phyloP scores from a whole-genome alignment of 495 filamentous ascomycete species.

The Xylaria flabelliformis region DNA sequence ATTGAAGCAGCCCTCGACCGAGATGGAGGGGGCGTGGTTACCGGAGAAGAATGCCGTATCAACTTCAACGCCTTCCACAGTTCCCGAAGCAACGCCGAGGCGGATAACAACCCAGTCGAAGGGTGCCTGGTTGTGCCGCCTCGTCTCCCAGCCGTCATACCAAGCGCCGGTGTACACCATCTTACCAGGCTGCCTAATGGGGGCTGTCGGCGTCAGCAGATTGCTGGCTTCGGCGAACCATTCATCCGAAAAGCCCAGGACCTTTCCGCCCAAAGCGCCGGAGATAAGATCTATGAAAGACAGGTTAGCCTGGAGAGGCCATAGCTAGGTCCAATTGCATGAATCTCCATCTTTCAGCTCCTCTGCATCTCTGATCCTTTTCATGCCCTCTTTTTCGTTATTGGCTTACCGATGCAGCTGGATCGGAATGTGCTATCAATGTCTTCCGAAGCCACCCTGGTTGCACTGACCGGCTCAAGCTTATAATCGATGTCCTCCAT shows the following conservation, averaged over 20 bases:
- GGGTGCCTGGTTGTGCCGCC: slow-evolving; percentile 78
- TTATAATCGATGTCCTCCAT: slow-evolving; percentile 51
- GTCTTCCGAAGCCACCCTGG: slow-evolving; percentile 57
- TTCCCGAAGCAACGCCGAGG: slow-evolving; percentile 79
- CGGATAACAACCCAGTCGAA: slow-evolving; percentile 86
- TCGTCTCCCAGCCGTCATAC: slow-evolving; percentile 97
- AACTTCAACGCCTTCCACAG: slow-evolving; percentile 79
- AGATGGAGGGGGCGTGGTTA: slow-evolving; percentile 84
- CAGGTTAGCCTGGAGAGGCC: slow-evolving; percentile 27
- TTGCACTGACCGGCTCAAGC: slow-evolving; percentile 54
- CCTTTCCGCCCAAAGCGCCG: slow-evolving; percentile 70
- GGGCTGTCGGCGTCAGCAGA: slow-evolving; percentile 74
- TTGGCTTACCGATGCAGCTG: slow-evolving; percentile 67
- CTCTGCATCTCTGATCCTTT: not conserved
- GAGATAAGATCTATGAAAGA: slow-evolving; percentile 72
- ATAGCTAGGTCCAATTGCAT: not conserved
- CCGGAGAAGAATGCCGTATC: slow-evolving; percentile 88
- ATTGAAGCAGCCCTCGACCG: slow-evolving; percentile 77
- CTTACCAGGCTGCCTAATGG: slow-evolving; percentile 78
- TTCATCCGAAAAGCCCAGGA: slow-evolving; percentile 83
- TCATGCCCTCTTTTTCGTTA: not conserved
- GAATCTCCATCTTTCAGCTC: slow-evolving; percentile 4
- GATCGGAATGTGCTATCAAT: slow-evolving; percentile 78
- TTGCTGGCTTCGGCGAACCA: slow-evolving; percentile 88
- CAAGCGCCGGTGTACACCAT: slow-evolving; percentile 88